Evolutionary conservation across 768 basidiomycete species (phyloP), one percentile per base, ranked within the genome.

Genomic region (Trametopsis cervina): DNA sequence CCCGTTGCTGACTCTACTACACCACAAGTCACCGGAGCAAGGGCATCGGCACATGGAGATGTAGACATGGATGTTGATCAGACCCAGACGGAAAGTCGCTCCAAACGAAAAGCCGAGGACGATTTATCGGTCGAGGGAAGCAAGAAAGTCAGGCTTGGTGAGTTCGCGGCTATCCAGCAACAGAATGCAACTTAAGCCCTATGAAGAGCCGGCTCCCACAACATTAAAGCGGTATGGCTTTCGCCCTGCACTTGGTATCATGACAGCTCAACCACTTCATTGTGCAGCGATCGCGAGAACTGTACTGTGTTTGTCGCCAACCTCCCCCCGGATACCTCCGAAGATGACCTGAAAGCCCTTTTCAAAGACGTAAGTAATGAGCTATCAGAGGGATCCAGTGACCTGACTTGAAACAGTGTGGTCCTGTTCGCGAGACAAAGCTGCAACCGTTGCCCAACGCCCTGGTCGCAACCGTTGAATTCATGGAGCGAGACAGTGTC

Each of bases 241-340:
- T 42, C 13, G 33, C 17, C 22, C 0, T 18, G 46, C 23, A 24
- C 21, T 29, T 33, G 10, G 10, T 24, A 3, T 24, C 27, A 36
- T 37, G 20, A 35, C 17, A 22, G 48, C 40, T 25, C 50, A 42
- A 25, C 15, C 15, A n/a, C 26, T 18, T 18, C 13, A n/a, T 17
- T 7, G 23, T 39, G 11, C 50, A 94, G 95, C 54, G 96, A 99
- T 67, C 90, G 96, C 40, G 96, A 99, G 69, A 89, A 97, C 57
- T 80, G 83, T 23, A 95, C 92, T 0, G 85, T 98, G 3, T 89
- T 98, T 50, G 85, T 96, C 12, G 77, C 82, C 2, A 81, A 86
- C 39, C 66, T 96, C 9, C 78, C 81, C 0, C 38, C 63, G 15
- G 72, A 67, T 10, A 71, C 74, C 9, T 71, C 71, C 0, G 84